Conservation (phyloP, 129 eudicot genomes). For the Flaveria robusta region DNA sequence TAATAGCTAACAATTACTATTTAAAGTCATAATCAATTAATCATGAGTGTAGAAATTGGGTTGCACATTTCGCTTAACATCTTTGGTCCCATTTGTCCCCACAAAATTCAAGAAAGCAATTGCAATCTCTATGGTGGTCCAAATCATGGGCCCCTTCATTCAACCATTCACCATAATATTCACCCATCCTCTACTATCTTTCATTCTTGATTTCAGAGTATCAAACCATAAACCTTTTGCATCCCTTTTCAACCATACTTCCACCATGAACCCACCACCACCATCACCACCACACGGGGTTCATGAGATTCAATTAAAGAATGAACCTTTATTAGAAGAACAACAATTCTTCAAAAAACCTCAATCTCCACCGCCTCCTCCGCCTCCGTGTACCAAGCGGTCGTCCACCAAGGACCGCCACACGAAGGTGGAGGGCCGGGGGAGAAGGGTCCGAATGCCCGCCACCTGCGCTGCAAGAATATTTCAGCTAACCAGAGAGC, state of each 20-base stretch:
- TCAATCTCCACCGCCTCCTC: not conserved
- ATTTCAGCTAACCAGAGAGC: constrained; percentile 76
- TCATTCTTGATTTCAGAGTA: constrained; percentile 23
- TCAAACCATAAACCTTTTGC: constrained; percentile 15
- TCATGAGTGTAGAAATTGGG: not conserved
- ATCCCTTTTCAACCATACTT: not conserved
- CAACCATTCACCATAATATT: constrained; percentile 1
- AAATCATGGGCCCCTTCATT: constrained; percentile 10
- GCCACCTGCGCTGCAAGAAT: constrained; percentile 85
- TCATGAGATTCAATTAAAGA: constrained; percentile 25
- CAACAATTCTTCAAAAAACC: not conserved
- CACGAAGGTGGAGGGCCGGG: constrained; percentile 94
- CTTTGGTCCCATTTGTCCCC: not conserved
- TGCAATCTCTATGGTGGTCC: constrained; percentile 3
- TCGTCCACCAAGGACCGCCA: constrained; percentile 65
- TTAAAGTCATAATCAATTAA: not conserved
- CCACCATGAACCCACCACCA: constrained; percentile 14
- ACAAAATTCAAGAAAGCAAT: not conserved
- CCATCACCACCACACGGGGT: constrained; percentile 20
- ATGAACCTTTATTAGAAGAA: constrained; percentile 35
- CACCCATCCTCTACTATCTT: constrained; percentile 18
- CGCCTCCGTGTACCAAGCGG: too few relatives aligned
- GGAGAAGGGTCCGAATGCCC: constrained; percentile 87
- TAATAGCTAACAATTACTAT: too few relatives aligned
- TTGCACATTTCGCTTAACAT: not conserved